Percentiles rank a stretch among this genome's conserved stretches.
Conservation (phyloP, 192 early-diverging fungal genomes). For the Coemansia sp. region DNA sequence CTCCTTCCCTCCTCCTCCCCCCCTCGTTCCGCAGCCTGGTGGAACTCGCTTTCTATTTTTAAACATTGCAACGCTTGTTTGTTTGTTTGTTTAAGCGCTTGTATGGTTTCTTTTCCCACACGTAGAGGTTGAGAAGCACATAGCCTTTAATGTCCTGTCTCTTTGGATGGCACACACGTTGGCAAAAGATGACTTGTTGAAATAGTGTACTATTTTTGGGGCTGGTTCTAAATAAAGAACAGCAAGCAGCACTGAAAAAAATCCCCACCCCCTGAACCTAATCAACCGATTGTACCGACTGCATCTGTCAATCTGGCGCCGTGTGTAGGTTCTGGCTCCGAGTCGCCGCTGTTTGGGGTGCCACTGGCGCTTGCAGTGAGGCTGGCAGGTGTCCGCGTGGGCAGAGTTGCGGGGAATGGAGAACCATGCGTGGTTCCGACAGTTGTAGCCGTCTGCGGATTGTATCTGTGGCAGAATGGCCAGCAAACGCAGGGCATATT, state of each 20-base stretch:
- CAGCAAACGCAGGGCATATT: conserved; percentile 70
- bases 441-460: conserved; percentile 48
- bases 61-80: conserved; percentile 8
- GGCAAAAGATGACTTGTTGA: not conserved
- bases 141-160: not conserved
- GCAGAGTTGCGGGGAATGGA: conserved; percentile 25
- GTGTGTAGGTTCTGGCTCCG: conserved; percentile 22
- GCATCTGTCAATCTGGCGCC: not conserved
- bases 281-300: not conserved
- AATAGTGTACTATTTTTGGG: not conserved
- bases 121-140: not conserved
- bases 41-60: conserved; percentile 4
- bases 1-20: not conserved
- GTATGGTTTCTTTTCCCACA: not conserved
- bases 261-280: not conserved
- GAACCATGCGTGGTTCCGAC: conserved; percentile 52
- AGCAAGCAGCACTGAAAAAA: not conserved
- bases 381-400: conserved; percentile 42
- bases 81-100: not conserved
- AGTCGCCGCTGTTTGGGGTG: conserved; percentile 41
- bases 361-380: conserved; percentile 29
- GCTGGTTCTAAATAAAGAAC: conserved; percentile 11
- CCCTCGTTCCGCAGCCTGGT: not conserved
- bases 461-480: conserved; percentile 46
- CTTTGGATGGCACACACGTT: not conserved